Base-by-base conservation (phyloP, 1,284 basidiomycete genomes). In the Pyrrhoderma lamaoense region DNA sequence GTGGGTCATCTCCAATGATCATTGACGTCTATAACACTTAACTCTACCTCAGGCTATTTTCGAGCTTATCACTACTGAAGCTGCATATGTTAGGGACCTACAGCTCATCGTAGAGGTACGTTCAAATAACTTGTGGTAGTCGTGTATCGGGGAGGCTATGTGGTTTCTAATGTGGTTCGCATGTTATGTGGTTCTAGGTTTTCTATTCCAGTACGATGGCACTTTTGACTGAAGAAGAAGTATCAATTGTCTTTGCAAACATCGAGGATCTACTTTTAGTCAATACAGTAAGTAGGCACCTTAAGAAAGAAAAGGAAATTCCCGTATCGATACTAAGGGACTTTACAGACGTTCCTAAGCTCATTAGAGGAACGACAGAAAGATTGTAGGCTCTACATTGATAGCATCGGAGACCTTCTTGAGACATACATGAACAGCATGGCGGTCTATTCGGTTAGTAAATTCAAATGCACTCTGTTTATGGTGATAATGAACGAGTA, bases 321-420 rank as follows among this genome's bases (percentile, higher is more conserved):
- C 5, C 11, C 5, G 11, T 31, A 31, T 31, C 11, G n/a, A n/a
- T 31, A 27, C 56, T 61, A 45, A 55, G 38, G 52, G 44, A 36
- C 23, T 11, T 43, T 42, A 1, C 56, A 89, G 80, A 75, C 82
- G 0, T 92, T 95, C 65, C 67, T 93, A 53, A 91, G 88, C 56
- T 82, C 82, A 13, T 74, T 97, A 8, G 94, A 98, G 64, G 87
- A 92, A 57, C 76, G 94, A 7, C 94, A 98, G 65, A 89, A 88
- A 60, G 81, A 87, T 16, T 91, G 89, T 60, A 72, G 93, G n/a
- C 67, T 98, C 40, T 97, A 96, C 60, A 73, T 98, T 19, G 89
- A 93, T 64, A 72, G 68, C 16, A 87, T 98, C 34, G 93, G 93
- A 1, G 94, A 98, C 63, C 77, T 97, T 42, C 66, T 98, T 36